Percentiles rank a stretch among this genome's conserved stretches.
phyloP scores from a whole-genome alignment of 1,284 basidiomycete genomes.

The Erythrobasidium hasegawianum region DNA sequence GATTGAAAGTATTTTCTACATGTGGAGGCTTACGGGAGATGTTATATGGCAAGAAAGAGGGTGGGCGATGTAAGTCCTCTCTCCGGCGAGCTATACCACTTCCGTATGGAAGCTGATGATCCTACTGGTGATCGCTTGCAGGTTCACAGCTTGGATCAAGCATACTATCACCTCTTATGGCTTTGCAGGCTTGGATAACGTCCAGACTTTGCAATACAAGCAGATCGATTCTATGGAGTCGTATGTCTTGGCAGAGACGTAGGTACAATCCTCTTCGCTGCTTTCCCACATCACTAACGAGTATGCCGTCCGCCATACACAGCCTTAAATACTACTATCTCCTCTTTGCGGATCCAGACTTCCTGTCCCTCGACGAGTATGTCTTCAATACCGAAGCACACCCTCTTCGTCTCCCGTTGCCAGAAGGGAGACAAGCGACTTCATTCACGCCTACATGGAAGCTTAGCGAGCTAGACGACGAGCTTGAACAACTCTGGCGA shows the following conservation, averaged over 20 bases:
- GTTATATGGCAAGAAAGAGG: constrained; percentile 54
- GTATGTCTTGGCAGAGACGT: constrained; percentile 55
- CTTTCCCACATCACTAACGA: too few species aligned
- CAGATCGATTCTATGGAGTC: constrained; percentile 53
- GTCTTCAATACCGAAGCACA: constrained; percentile 50
- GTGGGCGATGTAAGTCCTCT: constrained; percentile 23
- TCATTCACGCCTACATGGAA: constrained; percentile 26
- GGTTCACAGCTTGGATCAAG: constrained; percentile 48
- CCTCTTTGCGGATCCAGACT: constrained; percentile 53
- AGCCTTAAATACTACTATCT: constrained; percentile 50
- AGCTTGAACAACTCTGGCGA: constrained; percentile 2
- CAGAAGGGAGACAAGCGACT: background rate
- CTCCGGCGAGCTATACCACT: too few species aligned
- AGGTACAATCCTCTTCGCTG: constrained; percentile 46
- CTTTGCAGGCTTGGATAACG: constrained; percentile 52
- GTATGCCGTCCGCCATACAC: too few species aligned
- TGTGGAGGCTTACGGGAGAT: constrained; percentile 58
- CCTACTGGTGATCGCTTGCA: too few species aligned
- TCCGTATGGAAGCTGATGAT: too few species aligned
- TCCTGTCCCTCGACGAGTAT: constrained; percentile 57
- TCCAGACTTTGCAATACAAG: constrained; percentile 46
- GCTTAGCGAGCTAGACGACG: constrained; percentile 10
- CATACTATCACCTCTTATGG: constrained; percentile 49
- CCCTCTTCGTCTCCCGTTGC: constrained; percentile 20
- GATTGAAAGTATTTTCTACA: constrained; percentile 57